phyloP scores from a whole-genome alignment of 164 flowering plant genomes.

The Annona cherimola region DNA sequence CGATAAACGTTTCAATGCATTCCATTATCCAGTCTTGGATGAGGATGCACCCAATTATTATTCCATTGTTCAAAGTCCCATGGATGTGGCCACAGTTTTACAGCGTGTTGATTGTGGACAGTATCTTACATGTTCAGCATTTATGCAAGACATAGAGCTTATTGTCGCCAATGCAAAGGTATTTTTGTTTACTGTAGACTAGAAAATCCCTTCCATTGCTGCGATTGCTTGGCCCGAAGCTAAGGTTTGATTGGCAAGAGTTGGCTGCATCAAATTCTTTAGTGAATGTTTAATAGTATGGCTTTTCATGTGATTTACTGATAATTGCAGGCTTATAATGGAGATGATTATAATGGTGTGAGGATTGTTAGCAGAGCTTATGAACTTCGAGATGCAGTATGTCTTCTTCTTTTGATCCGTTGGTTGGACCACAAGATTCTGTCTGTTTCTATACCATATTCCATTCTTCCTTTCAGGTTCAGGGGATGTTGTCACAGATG shows the following conservation, averaged over 20 bases:
- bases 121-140: conserved; percentile 69
- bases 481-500: conserved; percentile 96
- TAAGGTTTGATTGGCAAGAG: background rate
- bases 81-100: conserved; percentile 87
- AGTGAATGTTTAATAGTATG: background rate
- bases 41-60: conserved; percentile 99
- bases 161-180: conserved; percentile 93
- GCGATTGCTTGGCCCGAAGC: background rate
- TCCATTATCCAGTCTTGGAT: conserved; percentile 93
- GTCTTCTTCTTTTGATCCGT: conserved; percentile 9
- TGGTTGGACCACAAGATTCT: background rate
- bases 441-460: background rate
- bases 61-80: conserved; percentile 81
- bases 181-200: background rate
- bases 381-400: conserved; percentile 95
- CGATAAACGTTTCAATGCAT: conserved; percentile 85
- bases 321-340: conserved; percentile 71
- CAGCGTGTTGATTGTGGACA: conserved; percentile 93
- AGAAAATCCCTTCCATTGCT: background rate
- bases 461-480: conserved; percentile 44
- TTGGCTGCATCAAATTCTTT: background rate
- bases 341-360: conserved; percentile 91
- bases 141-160: conserved; percentile 82
- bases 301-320: background rate
- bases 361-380: conserved; percentile 94